Conservation (phyloP, 208 protist genomes). For the Sergeia podlipaevii region DNA sequence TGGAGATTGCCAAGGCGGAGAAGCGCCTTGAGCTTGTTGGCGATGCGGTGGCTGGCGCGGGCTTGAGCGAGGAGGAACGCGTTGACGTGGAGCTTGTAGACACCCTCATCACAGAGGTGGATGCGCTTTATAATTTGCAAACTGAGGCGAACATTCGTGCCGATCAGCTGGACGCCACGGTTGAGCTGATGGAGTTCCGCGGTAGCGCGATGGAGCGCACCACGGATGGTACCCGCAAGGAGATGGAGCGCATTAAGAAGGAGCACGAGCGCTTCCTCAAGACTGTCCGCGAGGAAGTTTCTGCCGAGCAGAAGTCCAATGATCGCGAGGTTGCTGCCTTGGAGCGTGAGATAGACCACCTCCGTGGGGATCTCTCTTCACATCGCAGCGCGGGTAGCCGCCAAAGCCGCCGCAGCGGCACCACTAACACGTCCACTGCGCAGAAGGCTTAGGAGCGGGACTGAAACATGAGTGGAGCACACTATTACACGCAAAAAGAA, state of each 20-base stretch:
- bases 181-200: slow-evolving; percentile 57
- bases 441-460: too few species aligned
- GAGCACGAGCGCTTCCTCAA: slow-evolving; percentile 45
- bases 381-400: neutral
- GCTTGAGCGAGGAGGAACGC: slow-evolving; percentile 40
- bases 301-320: slow-evolving; percentile 40
- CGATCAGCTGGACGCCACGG: slow-evolving; percentile 52
- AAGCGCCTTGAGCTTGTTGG: slow-evolving; percentile 73
- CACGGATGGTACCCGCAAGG: slow-evolving; percentile 36
- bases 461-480: too few species aligned
- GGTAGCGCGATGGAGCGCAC: slow-evolving; percentile 42
- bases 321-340: slow-evolving; percentile 36
- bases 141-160: slow-evolving; percentile 35
- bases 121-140: slow-evolving; percentile 43
- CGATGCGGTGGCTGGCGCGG: slow-evolving; percentile 55
- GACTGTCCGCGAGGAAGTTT: slow-evolving; percentile 41
- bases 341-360: slow-evolving; percentile 40
- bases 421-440: neutral
- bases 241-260: slow-evolving; percentile 53
- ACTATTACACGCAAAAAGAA: too few species aligned
- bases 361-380: slow-evolving; percentile 9
- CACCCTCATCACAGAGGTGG: slow-evolving; percentile 50
- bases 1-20: slow-evolving; percentile 71
- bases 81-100: slow-evolving; percentile 67
- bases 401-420: neutral